A percentile compares a stretch with the other conserved stretches of the same genome.
Conservation (phyloP, 345 rosid genomes). For the Citrus mangshanensis region DNA sequence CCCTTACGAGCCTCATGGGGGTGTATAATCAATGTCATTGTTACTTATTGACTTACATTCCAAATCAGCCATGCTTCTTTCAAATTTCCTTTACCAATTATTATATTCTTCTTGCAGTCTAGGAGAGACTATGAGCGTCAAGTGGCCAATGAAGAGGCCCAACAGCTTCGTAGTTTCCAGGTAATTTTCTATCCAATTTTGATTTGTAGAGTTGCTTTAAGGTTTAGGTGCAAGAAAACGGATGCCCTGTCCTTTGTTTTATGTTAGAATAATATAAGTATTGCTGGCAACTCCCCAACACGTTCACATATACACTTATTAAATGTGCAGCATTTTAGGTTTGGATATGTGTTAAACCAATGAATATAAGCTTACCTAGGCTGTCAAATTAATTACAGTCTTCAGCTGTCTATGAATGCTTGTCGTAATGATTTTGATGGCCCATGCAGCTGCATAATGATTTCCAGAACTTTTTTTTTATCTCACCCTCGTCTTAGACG, state of each 20-base stretch:
- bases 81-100: background rate
- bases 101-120: constrained; percentile 39
- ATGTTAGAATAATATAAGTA: too few species aligned
- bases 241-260: background rate
- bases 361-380: background rate
- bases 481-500: background rate
- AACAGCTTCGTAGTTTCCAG: constrained; percentile 79
- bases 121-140: constrained; percentile 70
- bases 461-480: background rate
- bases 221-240: background rate
- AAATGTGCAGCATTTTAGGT: background rate
- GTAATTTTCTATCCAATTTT: constrained; percentile 28
- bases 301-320: background rate
- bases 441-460: background rate
- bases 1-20: background rate
- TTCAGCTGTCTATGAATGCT: background rate
- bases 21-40: background rate
- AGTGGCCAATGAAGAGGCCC: constrained; percentile 70
- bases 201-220: background rate
- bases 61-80: background rate
- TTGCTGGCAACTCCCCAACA: too few species aligned
- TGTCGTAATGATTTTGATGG: background rate
- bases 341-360: background rate
- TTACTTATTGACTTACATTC: background rate
- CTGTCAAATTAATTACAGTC: background rate